Base-by-base conservation (phyloP, 192 early-diverging fungal genomes). In the Coemansia sp. region DNA sequence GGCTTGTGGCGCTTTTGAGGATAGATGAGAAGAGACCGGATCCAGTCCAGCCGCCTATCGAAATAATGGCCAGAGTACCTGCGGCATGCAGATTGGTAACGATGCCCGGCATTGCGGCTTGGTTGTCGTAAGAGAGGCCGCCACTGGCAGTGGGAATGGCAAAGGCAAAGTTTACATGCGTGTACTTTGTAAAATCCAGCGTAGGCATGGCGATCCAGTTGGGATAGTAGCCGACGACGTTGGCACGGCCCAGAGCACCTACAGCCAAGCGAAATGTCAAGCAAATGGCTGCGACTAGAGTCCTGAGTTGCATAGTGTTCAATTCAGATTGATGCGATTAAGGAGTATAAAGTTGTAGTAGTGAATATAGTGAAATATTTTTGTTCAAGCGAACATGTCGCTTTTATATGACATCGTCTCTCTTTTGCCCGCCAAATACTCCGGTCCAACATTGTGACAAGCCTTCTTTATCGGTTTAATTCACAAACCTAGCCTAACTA, bases 11-110 rank as follows among this genome's bases (percentile, higher is more conserved):
- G 36, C 70, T 68, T 27, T 82, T 76, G 10, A 78, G 73, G 64
- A 90, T 86, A 3, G 77, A 44, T 8, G 86, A 87, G 70, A 90
- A 88, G 34, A 67, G 75, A 62, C 84, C 73, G 14, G 88, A 90
- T 41, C 89, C 88, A 54, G 83, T 88, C 89, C 89, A 92, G 8
- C 91, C 91, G 62, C 91, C 91, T 45, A 90, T 83, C 13, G 89
- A 87, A 36, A 92, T 60, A 34, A 90, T 63, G 24, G 89, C 85
- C 40, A 85, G 86, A 40, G 73, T 45, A 10, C 60, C 63, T 2
- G 53, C 42, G 5, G 37, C 4, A 33, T 74, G 64, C 21, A 67
- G 29, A 27, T 56, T 34, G 46, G 41, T 64, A 21, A 75, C 63
- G 13, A 72, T 45, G 3, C 39, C 57, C 8, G 46, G 44, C 59